Evolutionary conservation across 78 protist species (phyloP).

Genomic region (Dictyostelium brefeldianum): DNA sequence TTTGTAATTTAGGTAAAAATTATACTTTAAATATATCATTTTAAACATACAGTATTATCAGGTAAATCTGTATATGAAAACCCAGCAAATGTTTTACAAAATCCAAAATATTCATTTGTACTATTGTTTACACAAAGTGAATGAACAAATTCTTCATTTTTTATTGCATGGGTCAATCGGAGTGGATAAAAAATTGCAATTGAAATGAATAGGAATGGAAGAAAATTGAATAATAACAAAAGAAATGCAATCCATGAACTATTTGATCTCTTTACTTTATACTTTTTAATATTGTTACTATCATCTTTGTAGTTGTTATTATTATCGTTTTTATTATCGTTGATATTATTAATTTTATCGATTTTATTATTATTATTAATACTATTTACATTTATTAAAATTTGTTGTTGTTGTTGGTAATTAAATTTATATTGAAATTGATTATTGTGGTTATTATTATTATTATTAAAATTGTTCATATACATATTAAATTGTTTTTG

Average conservation of each 20-base stretch:
- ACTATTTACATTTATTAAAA: not conserved
- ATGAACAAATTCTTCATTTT: not conserved
- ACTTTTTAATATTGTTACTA: not conserved
- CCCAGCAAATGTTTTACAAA: not conserved
- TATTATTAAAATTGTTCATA: not conserved
- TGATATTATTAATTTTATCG: not conserved
- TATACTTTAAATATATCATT: not conserved
- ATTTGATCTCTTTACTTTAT: not conserved
- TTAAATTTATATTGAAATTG: too few species aligned
- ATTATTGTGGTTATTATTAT: not conserved
- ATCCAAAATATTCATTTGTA: not conserved
- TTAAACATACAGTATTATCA: not conserved
- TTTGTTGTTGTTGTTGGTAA: not conserved
- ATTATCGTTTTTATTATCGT: not conserved
- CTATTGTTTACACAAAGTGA: not conserved
- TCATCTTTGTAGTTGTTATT: not conserved
- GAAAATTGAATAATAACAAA: not conserved
- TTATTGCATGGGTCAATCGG: not conserved
- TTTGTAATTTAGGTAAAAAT: too few species aligned
- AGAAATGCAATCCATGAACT: not conserved
- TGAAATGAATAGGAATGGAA: not conserved
- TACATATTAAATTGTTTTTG: not conserved
- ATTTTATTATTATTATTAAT: not conserved
- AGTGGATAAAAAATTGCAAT: slow-evolving; percentile 2
- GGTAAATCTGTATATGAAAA: not conserved